Conservation (phyloP, 331 rosid species). For the Dryas integrifolia region DNA sequence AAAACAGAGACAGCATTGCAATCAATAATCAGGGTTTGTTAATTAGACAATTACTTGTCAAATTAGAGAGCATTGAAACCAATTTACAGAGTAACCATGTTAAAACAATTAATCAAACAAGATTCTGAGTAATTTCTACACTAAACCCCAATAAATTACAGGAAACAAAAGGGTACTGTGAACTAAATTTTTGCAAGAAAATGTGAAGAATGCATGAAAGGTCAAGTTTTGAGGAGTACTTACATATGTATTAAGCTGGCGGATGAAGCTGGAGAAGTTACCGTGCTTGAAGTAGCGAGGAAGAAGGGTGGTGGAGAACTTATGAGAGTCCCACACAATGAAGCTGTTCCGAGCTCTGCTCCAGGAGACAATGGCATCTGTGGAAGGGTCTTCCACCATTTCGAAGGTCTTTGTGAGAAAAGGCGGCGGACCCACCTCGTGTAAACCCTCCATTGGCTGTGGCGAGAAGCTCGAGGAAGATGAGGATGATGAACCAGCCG, state of each 20-base stretch:
- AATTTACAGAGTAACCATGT: neutral
- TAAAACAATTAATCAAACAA: neutral
- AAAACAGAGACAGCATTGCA: neutral
- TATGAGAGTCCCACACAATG: conserved; percentile 79
- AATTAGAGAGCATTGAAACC: neutral
- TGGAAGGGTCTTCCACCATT: conserved; percentile 87
- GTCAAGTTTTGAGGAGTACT: conserved; percentile 18
- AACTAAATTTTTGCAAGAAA: neutral
- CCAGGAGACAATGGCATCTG: conserved; percentile 86
- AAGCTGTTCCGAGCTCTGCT: conserved; percentile 83
- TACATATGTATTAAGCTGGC: conserved; percentile 97
- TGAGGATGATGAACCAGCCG: conserved; percentile 44
- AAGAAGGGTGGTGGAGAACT: conserved; percentile 62
- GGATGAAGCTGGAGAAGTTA: conserved; percentile 93
- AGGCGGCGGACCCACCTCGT: conserved; percentile 88
- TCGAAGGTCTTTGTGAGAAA: conserved; percentile 88
- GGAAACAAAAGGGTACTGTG: neutral
- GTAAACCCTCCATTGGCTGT: conserved; percentile 72
- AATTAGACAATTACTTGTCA: no score
- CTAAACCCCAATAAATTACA: neutral
- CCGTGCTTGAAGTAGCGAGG: conserved; percentile 91
- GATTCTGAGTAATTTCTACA: neutral
- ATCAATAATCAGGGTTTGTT: neutral
- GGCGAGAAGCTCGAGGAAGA: conserved; percentile 48
- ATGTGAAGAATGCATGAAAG: neutral